Percentiles rank a stretch among this genome's conserved stretches.
These are phyloP conservation scores for Kingdonia uniflora DNA, from an alignment of 164 flowering plant species.

Conservation along the genomic window DNA sequence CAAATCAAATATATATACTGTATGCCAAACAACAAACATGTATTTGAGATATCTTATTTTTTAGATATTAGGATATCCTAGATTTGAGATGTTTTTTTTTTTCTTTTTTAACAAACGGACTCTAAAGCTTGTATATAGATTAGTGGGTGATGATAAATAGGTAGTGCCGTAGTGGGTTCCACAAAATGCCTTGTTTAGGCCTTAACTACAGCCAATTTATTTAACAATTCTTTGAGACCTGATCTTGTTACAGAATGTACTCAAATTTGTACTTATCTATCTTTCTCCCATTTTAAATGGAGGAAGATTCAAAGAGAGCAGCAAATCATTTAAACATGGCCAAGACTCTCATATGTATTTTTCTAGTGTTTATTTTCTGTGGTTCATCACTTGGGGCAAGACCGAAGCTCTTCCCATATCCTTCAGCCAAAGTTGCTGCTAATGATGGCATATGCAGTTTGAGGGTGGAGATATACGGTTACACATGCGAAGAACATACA, in stretches of 20 bases:
- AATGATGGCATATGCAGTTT: slow-evolving; percentile 44
- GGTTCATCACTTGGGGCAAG: slow-evolving; percentile 22
- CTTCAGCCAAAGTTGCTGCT: background rate
- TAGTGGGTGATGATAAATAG: slow-evolving; percentile 7
- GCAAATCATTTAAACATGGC: slow-evolving; percentile 14
- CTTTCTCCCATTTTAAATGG: slow-evolving; percentile 13
- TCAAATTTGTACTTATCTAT: slow-evolving; percentile 12
- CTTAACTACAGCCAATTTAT: background rate
- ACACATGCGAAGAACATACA: slow-evolving; percentile 52
- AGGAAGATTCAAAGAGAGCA: slow-evolving; percentile 1
- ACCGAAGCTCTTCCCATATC: slow-evolving; percentile 8
- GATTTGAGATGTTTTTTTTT: too few relatives aligned
- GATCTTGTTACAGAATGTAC: slow-evolving; percentile 4
- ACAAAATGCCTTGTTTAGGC: slow-evolving; percentile 4
- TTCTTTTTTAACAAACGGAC: too few relatives aligned
- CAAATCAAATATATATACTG: too few relatives aligned
- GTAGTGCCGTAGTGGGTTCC: slow-evolving; percentile 6
- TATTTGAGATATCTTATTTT: too few relatives aligned
- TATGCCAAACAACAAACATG: too few relatives aligned
- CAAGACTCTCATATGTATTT: slow-evolving; percentile 5
- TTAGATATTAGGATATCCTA: too few relatives aligned
- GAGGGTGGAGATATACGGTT: slow-evolving; percentile 42
- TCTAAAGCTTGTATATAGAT: too few relatives aligned
- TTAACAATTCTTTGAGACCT: background rate
- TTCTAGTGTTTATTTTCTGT: slow-evolving; percentile 17